Evolutionary conservation across 805 yeast genomes (phyloP), one percentile per base, ranked within the genome.

Genomic region (Yarrowia yakushimensis): DNA sequence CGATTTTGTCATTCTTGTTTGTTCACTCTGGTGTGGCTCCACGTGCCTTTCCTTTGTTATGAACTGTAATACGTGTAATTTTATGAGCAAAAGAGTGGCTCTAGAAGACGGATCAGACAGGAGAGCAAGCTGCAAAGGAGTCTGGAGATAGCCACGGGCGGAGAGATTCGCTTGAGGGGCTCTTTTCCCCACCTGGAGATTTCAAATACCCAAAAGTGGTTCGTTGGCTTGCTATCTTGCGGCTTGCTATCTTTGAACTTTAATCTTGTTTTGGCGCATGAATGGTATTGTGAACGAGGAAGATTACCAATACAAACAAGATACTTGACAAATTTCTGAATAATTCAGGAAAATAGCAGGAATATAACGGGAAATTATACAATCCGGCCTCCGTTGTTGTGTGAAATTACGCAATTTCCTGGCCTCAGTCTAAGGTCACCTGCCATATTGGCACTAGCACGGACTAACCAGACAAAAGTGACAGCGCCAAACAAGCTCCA

Each of bases 211-310:
- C 22, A 18, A 18, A 18, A 18, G 11, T 13, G n/a, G 25, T 27
- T 42, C 17, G 25, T 28, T 42, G 25, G 48, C 48, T 42, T 42
- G 48, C 48, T 42, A 42, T 42, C 48, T 36, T 45, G 52, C 52
- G 52, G 52, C 52, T 45, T 45, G 52, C 52, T 45, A 45, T 45
- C 52, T 42, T 25, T 17, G 33, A 42, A 42, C 33, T 17, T 8
- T 27, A 25, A 25, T 8, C 8, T 25, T 25, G 27, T 25, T 8
- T 15, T 4, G 4, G 17, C 17, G 34, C 34, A 18, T 45, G 33
- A 45, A 45, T 45, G 54, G 37, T 18, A 46, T 30, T 46, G 54
- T 27, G 34, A 23, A 20, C 15, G 18, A 15, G 20, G 25, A n/a
- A n/a, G n/a, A n/a, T n/a, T n/a, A n/a, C n/a, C n/a, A n/a, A n/a